Conservation (phyloP, 331 rosid species). For the Cucumis variabilis region DNA sequence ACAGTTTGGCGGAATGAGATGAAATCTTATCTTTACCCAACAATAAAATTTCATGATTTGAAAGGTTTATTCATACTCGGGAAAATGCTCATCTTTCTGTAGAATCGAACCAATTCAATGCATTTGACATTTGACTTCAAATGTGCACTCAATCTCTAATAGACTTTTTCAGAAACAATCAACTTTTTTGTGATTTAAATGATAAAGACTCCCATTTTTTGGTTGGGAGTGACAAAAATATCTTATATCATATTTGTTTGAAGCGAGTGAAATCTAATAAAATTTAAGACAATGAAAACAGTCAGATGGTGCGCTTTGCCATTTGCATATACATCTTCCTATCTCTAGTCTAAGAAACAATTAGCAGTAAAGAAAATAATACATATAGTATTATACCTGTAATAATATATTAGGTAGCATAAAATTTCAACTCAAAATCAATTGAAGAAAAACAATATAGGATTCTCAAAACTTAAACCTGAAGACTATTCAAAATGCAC, state of each 20-base stretch:
- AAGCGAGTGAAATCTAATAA: neutral
- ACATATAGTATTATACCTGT: no score
- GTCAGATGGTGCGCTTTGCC: neutral
- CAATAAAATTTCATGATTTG: neutral
- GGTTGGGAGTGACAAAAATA: neutral
- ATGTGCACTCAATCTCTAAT: neutral
- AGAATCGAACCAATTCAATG: neutral
- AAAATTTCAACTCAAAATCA: no score
- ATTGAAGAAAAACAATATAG: no score
- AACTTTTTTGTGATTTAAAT: constrained; percentile 2
- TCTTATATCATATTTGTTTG: neutral
- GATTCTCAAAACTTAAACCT: no score
- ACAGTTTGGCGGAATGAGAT: neutral
- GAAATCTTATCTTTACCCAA: neutral
- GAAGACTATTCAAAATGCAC: neutral
- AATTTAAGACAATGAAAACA: neutral
- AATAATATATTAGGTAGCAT: no score
- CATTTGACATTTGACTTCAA: neutral
- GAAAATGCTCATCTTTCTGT: neutral
- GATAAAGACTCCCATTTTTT: neutral
- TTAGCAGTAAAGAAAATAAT: no score
- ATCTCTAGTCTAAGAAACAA: neutral
- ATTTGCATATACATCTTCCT: neutral
- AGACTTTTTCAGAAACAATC: neutral
- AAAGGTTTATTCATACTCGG: neutral